A percentile compares a stretch with the other conserved stretches of the same genome.
Evolutionary conservation across 2,329 filamentous ascomycete species (phyloP).

Genomic region (Botryotinia narcissicola): DNA sequence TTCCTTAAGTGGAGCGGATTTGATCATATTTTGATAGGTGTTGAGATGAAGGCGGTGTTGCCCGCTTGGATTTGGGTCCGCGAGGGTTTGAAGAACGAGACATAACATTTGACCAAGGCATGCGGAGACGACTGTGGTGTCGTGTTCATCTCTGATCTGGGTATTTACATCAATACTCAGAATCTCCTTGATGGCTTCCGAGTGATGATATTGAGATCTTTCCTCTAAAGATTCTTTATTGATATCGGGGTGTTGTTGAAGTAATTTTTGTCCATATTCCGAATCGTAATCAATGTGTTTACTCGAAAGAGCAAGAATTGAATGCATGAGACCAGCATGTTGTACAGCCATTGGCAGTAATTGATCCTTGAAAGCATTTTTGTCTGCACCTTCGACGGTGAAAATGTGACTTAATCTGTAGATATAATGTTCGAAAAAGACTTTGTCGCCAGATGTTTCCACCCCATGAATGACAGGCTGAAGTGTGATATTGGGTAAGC

Average conservation of each 20-base stretch:
- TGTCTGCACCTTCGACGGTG: conserved; percentile 72
- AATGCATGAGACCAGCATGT: conserved; percentile 85
- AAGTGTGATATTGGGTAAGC: conserved; percentile 54
- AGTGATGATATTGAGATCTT: conserved; percentile 55
- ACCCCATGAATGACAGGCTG: conserved; percentile 74
- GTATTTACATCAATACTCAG: conserved; percentile 41
- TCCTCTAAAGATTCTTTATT: conserved; percentile 47
- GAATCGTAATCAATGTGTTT: conserved; percentile 67
- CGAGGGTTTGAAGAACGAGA: conserved; percentile 55
- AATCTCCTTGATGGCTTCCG: conserved; percentile 54
- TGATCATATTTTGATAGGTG: conserved; percentile 71
- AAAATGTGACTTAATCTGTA: conserved; percentile 75
- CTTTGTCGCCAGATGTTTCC: conserved; percentile 74
- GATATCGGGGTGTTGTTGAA: conserved; percentile 50
- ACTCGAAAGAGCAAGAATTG: conserved; percentile 77
- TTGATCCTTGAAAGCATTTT: conserved; percentile 83
- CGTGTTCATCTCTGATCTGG: conserved; percentile 43
- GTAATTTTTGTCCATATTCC: conserved; percentile 53
- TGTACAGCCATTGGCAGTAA: conserved; percentile 77
- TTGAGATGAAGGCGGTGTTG: conserved; percentile 78
- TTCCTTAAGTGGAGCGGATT: conserved; percentile 58
- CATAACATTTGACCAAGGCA: conserved; percentile 64
- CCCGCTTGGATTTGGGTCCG: conserved; percentile 57
- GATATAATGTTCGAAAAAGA: conserved; percentile 82
- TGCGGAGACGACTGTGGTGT: conserved; percentile 49